Evolutionary conservation across 192 early-diverging fungal species (phyloP).

Genomic region (Paraglomus occultum): DNA sequence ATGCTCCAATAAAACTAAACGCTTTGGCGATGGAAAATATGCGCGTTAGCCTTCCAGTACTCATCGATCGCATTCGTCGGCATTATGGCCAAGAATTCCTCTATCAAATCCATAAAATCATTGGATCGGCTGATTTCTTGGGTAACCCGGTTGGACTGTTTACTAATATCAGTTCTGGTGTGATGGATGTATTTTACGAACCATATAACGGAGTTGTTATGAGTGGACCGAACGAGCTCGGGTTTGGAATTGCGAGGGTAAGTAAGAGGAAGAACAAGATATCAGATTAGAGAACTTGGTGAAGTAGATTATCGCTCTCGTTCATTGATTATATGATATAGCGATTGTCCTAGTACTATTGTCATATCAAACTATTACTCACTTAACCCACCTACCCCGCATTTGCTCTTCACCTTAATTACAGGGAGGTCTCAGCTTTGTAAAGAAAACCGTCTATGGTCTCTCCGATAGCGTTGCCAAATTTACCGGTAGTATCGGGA

Average conservation of each 20-base stretch:
- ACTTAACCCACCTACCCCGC: too few species aligned
- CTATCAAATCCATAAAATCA: conserved; percentile 80
- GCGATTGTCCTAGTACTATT: too few species aligned
- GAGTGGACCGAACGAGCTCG: conserved; percentile 93
- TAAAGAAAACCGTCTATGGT: conserved; percentile 96
- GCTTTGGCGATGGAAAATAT: conserved; percentile 86
- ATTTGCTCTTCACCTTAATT: background rate
- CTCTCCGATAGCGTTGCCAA: conserved; percentile 93
- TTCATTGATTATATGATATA: too few species aligned
- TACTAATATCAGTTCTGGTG: conserved; percentile 92
- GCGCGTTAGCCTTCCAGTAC: conserved; percentile 70
- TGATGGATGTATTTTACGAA: conserved; percentile 96
- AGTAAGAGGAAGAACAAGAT: conserved; percentile 24
- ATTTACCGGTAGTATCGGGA: conserved; percentile 94
- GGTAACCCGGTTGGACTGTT: conserved; percentile 98
- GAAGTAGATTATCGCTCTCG: too few species aligned
- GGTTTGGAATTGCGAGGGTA: conserved; percentile 85
- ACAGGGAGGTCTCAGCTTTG: conserved; percentile 68
- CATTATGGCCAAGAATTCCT: conserved; percentile 91
- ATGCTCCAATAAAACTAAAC: conserved; percentile 87
- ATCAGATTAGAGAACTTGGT: too few species aligned
- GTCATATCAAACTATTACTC: too few species aligned
- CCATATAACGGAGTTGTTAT: conserved; percentile 96
- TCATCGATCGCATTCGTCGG: conserved; percentile 74
- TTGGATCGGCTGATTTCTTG: conserved; percentile 95